Evolutionary conservation across 805 yeast species (phyloP), one percentile per base, ranked within the genome.

Genomic region (Huiozyma naganishii): DNA sequence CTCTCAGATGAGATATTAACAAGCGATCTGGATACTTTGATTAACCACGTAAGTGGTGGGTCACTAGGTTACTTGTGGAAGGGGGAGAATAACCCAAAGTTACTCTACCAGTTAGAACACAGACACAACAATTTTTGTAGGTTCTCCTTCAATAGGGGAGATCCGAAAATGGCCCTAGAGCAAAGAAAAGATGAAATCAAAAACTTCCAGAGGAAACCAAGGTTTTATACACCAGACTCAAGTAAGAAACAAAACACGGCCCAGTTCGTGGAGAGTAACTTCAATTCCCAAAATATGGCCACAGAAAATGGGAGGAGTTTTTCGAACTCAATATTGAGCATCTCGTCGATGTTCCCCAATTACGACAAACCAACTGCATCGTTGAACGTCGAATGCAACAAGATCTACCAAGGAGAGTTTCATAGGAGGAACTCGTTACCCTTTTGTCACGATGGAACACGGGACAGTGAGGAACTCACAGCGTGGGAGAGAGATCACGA

Each of bases 1-100:
- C 44, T 56, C 9, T 59, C 71, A 0, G 59, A 61, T 37, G 67
- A 64, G n/a, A 62, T 68, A 1, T 42, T 70, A 6, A 68, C 73
- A 0, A 54, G 66, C 1, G 70, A 70, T 43, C 48, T 70, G 28
- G 71, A 65, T 27, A 46, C 49, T 12, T 47, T 63, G 27, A 56
- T 62, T 6, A 45, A 48, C 38, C 52, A 55, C 39, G 48, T 59
- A 5, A 58, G 57, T 47, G 62, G 65, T 42, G 66, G 68, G 1
- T 54, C 63, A 30, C 45, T 67, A 42, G 61, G 63, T 6, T 66
- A 69, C 45, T 48, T 75, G 12, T 79, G 79, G 76, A 63, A 40
- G 76, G 74, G 5, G 74, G 73, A 52, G 80, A 80, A 6, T 57
- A 61, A 39, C 60, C 62, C 30, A 57, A 66, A 17, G 64, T 3